Percentiles rank a stretch among this genome's conserved stretches.
Evolutionary conservation across 148 eudicot genomes (phyloP).

Genomic region (Rhododendron ferrugineum): DNA sequence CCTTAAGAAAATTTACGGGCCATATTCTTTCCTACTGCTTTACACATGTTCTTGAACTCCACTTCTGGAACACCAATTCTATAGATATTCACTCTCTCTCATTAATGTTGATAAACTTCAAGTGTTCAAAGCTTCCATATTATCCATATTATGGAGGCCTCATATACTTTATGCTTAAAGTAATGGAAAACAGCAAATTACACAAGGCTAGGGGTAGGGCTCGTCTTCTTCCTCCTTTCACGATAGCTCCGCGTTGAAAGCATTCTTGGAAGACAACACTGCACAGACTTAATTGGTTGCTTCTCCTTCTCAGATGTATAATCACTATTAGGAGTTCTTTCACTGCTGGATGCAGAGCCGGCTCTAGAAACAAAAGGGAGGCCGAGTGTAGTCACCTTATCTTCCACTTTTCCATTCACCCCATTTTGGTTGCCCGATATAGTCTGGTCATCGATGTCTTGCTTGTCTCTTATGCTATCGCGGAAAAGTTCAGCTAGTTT

Average conservation of each 20-base stretch:
- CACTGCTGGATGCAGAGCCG: constrained; percentile 21
- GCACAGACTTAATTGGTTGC: constrained; percentile 20
- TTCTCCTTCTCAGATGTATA: constrained; percentile 20
- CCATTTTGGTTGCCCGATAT: constrained; percentile 4
- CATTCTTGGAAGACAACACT: constrained; percentile 62
- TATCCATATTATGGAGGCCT: constrained; percentile 1
- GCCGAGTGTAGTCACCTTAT: background rate
- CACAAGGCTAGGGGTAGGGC: constrained; percentile 19
- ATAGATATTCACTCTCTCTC: background rate
- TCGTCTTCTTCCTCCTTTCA: constrained; percentile 33
- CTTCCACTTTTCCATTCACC: constrained; percentile 6
- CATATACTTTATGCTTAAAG: constrained; percentile 5
- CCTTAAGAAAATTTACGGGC: background rate
- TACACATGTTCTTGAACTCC: background rate
- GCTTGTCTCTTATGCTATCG: constrained; percentile 43
- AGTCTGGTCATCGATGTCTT: constrained; percentile 15
- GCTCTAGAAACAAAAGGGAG: constrained; percentile 26
- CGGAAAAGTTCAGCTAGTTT: constrained; percentile 57
- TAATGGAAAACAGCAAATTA: constrained; percentile 1
- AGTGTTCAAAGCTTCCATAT: constrained; percentile 4
- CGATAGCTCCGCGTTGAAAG: constrained; percentile 39
- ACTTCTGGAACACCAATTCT: background rate
- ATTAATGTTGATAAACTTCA: background rate
- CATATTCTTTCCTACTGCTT: background rate
- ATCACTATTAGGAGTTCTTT: constrained; percentile 27